Base-by-base conservation (phyloP, 495 filamentous ascomycete species). In the Xylaria nigripes region DNA sequence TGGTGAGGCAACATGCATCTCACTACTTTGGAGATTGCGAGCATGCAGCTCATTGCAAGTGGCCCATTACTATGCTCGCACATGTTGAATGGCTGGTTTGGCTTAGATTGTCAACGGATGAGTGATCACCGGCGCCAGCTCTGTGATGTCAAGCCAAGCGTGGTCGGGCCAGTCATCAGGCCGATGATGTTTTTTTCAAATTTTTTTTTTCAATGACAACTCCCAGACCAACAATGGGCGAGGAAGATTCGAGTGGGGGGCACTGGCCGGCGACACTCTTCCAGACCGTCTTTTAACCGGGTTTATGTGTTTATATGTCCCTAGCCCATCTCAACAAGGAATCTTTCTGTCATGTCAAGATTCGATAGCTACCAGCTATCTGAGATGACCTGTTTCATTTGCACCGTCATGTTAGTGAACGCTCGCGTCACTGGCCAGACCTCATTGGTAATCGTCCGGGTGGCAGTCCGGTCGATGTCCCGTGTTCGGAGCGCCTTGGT, bases 111-210 rank as follows among this genome's bases (percentile, higher is more conserved):
- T 19, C 41, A 24, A 44, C 1, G 18, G n/a, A 44, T 54, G 43
- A 54, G 42, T 40, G 51, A 46, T 27, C 25, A 54, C 51, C 51
- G 51, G 51, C n/a, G n/a, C n/a, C n/a, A n/a, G n/a, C 45, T 55
- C 36, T 42, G 52, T 43, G 52, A 55, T 55, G 52, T 48, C 52
- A 55, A 55, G 45, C 36, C 45, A 34, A 43, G 45, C 10, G 27
- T 55, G 34, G 46, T 48, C 47, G 52, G 45, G 45, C 45, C 52
- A 36, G 34, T 16, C 36, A 6, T 6, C 9, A 48, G 45, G 24
- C 45, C 45, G 30, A 48, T 55, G 45, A 55, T 55, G 45, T 48
- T 43, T 55, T 24, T 19, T 9, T 29, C 9, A 4, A 29, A 29
- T 29, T 9, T n/a, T n/a, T n/a, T n/a, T n/a, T n/a, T n/a, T n/a